Evolutionary conservation across 1,139 yeast species (phyloP), one percentile per base, ranked within the genome.

Genomic region (Scheffersomyces segobiensis): DNA sequence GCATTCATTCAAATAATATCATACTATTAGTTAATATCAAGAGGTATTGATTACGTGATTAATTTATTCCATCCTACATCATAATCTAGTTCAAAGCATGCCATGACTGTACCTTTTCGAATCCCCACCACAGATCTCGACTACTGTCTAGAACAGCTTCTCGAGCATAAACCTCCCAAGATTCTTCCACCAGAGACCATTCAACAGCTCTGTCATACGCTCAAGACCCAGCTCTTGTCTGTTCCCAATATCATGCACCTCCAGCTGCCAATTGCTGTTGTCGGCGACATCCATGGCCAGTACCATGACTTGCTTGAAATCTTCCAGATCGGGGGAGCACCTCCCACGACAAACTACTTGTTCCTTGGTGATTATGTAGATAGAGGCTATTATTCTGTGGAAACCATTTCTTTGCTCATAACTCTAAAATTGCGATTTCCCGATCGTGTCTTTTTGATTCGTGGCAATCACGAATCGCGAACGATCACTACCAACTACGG

Each of bases 221-320:
- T 80, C 49, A 80, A 80, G 63, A 69, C 77, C 0, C 78, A 77
- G 59, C 69, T 80, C 17, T 66, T 80, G 32, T 63, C 68, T 2
- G 79, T 73, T 1, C 83, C 84, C 61, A 96, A 96, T 70, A 96
- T 96, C 50, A 91, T 95, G 59, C 89, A 89, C 53, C 79, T 96
- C 10, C 80, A 80, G 52, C 86, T 97, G 1, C 99, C 99, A 0
- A 92, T 96, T 20, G 91, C 98, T 1, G 93, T 95, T n/a, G 98
- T 95, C 4, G 99, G 99, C 2, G 99, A 95, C 71, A 95, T 96
- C 55, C 99, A 95, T 68, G 99, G 99, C 3, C 99, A 95, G 72
- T 95, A 91, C 70, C 97, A 93, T 71, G 99, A 95, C 72, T 77
- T 95, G 58, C 75, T 95, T 50, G 99, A 95, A 72, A 92, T 95